Percentiles rank a stretch among this genome's conserved stretches.
Conservation (phyloP, 1,284 basidiomycete species). For the Trametes hirsuta region DNA sequence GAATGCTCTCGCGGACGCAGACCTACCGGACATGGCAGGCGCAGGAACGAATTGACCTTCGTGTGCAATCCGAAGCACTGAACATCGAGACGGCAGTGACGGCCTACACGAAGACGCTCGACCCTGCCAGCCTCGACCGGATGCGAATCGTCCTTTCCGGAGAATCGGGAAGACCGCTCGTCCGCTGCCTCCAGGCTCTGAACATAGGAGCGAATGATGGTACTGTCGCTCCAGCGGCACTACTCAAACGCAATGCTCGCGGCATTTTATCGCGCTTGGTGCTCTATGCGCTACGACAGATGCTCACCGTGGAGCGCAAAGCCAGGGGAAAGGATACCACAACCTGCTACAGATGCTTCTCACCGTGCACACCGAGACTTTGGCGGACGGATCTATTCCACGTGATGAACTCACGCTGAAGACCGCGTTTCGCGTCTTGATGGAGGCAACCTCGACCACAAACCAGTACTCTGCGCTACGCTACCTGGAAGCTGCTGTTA, state of each 20-base stretch:
- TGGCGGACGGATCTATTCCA: not conserved
- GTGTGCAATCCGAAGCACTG: not conserved
- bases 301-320: not conserved
- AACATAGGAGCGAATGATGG: not conserved
- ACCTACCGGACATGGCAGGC: constrained; percentile 1
- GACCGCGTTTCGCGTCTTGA: not conserved
- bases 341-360: not conserved
- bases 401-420: not conserved
- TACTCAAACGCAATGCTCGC: not conserved
- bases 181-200: not conserved
- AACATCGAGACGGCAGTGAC: constrained; percentile 2
- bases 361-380: not conserved
- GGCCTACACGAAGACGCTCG: not conserved
- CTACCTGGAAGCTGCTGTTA: not conserved
- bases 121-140: not conserved
- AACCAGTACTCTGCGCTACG: not conserved
- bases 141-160: not conserved
- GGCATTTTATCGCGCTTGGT: not conserved
- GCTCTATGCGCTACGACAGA: constrained; percentile 1
- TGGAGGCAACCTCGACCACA: not conserved
- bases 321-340: not conserved
- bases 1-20: not conserved
- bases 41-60: not conserved
- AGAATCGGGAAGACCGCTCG: not conserved
- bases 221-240: not conserved